These are phyloP conservation scores for Sphagnum contortum DNA, from an alignment of 225 moss, liverwort and hornwort species.

Conservation along the genomic window DNA sequence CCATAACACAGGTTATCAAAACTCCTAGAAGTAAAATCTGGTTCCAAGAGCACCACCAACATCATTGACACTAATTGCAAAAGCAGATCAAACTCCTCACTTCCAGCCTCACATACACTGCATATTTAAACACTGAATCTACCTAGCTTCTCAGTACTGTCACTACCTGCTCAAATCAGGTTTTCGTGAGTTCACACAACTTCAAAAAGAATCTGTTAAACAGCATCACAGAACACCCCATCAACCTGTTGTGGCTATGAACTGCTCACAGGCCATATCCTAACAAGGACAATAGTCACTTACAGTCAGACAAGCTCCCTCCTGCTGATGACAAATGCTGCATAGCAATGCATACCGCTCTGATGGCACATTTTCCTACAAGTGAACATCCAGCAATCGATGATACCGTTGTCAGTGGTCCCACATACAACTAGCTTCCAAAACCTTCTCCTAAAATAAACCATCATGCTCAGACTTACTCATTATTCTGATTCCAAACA, in stretches of 20 bases:
- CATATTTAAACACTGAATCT: background rate
- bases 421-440: background rate
- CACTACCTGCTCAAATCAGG: too few species aligned
- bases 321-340: conserved; percentile 60
- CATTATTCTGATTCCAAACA: too few species aligned
- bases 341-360: conserved; percentile 57
- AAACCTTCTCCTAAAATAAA: background rate
- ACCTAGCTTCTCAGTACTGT: background rate
- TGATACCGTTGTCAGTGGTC: background rate
- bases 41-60: too few species aligned
- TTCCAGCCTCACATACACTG: background rate
- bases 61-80: too few species aligned
- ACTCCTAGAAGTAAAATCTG: too few species aligned
- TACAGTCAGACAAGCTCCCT: conserved; percentile 73
- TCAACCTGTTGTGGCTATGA: too few species aligned
- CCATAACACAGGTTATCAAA: too few species aligned
- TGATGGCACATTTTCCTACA: conserved; percentile 52
- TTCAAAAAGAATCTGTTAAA: too few species aligned
- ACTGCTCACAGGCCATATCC: too few species aligned
- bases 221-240: too few species aligned
- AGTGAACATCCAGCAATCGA: background rate
- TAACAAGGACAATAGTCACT: background rate
- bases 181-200: too few species aligned
- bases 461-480: too few species aligned
- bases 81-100: background rate